Percentiles rank a stretch among this genome's conserved stretches.
Conservation (phyloP, 495 filamentous ascomycete genomes). For the Parathielavia appendiculata region DNA sequence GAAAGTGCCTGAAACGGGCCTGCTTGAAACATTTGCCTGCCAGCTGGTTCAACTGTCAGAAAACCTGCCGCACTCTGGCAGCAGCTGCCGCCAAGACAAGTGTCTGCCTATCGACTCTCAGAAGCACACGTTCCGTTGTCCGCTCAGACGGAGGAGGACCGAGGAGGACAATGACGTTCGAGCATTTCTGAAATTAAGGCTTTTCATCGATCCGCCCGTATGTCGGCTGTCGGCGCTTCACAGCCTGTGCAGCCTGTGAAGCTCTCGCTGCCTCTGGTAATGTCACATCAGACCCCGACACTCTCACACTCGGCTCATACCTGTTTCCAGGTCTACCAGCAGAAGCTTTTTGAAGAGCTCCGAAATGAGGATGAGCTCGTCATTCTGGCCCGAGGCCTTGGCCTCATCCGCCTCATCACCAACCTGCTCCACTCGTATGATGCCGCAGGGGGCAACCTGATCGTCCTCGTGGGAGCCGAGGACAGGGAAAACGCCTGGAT, state of each 20-base stretch:
- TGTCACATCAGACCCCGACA: constrained; percentile 18
- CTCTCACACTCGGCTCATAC: background rate
- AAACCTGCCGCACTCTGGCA: no score
- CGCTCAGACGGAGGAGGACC: background rate
- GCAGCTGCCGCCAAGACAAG: no score
- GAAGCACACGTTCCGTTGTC: no score
- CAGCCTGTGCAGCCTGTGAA: constrained; percentile 64
- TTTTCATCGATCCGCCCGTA: constrained; percentile 16
- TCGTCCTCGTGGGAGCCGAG: constrained; percentile 84
- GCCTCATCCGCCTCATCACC: constrained; percentile 81
- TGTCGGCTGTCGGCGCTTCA: constrained; percentile 26
- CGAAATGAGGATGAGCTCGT: constrained; percentile 89
- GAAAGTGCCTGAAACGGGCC: no score
- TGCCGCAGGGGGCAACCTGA: constrained; percentile 87
- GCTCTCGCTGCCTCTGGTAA: constrained; percentile 87
- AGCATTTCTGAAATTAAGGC: background rate
- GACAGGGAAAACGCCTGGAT: constrained; percentile 94
- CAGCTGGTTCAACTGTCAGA: no score
- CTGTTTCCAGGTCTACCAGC: constrained; percentile 62
- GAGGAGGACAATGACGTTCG: background rate
- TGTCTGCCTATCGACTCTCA: no score
- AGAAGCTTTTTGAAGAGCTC: constrained; percentile 88
- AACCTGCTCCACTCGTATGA: constrained; percentile 96
- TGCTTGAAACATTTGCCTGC: no score
- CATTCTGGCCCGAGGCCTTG: constrained; percentile 83